These are phyloP conservation scores for Discostella stelligera DNA, from an alignment of 352 stramenopile genomes.

Conservation along the genomic window DNA sequence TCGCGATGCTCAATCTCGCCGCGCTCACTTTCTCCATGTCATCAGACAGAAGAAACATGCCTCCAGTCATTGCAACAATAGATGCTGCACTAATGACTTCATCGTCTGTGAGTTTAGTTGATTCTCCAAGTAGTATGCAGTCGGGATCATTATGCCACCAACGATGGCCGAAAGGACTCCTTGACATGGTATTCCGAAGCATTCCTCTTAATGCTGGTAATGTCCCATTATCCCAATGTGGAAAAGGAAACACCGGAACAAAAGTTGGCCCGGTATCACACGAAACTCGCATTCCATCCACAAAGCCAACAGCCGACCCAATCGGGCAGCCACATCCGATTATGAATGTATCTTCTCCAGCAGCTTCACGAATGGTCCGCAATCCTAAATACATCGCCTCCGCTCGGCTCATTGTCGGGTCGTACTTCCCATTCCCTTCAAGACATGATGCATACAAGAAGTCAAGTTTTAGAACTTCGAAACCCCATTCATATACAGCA, in stretches of 20 bases:
- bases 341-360: slow-evolving; percentile 77
- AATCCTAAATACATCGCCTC: slow-evolving; percentile 82
- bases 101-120: slow-evolving; percentile 76
- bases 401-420: slow-evolving; percentile 78
- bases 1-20: slow-evolving; percentile 69
- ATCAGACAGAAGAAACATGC: slow-evolving; percentile 83
- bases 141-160: slow-evolving; percentile 88
- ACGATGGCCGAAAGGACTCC: slow-evolving; percentile 77
- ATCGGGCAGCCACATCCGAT: slow-evolving; percentile 85
- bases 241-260: slow-evolving; percentile 78
- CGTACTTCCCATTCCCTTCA: slow-evolving; percentile 79
- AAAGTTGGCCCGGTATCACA: slow-evolving; percentile 84
- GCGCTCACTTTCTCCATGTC: slow-evolving; percentile 80
- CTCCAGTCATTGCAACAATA: slow-evolving; percentile 81
- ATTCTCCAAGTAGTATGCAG: slow-evolving; percentile 83
- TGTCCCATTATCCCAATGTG: slow-evolving; percentile 79
- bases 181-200: slow-evolving; percentile 82
- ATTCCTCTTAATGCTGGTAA: slow-evolving; percentile 80
- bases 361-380: slow-evolving; percentile 76
- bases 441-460: slow-evolving; percentile 85
- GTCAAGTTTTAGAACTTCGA: slow-evolving; percentile 84
- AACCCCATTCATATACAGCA: slow-evolving; percentile 81
- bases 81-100: slow-evolving; percentile 82
- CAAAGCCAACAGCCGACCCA: slow-evolving; percentile 75
- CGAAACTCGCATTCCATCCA: slow-evolving; percentile 83